Base-by-base conservation (phyloP, 225 moss, liverwort and hornwort species). In the Thuidium tamariscinum region DNA sequence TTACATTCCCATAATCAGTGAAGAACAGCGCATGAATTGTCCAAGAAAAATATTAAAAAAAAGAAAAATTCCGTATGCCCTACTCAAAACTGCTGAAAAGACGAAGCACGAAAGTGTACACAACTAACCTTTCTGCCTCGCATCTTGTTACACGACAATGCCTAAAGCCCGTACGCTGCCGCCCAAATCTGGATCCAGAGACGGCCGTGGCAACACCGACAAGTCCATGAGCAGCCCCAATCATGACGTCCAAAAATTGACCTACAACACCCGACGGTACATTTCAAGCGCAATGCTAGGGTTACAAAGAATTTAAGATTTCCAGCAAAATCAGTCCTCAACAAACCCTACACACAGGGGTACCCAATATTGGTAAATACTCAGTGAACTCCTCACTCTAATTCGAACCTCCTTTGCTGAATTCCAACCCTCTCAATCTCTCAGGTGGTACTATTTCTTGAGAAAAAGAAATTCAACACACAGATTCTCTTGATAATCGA, bases 121-220 rank as follows among this genome's bases (percentile, higher is more conserved):
- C 46, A 79, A 56, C 85, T 84, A 36, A 90, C 90, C 90, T 90
- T 56, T 88, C 88, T 74, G 61, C 79, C 68, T 88, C 90, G 56
- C 85, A 90, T 65, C 88, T 42, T 42, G 13, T 48, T 48, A 86
- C 75, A 67, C 88, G 88, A 62, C 83, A 54, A 67, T 75, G 27
- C 60, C 83, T 83, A 80, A 86, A 68, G 11, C 84, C 69, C 29
- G 69, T 57, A 39, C 81, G 80, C 63, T 71, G 86, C 41, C 77
- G 83, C 16, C 83, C 80, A 70, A 86, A 81, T 63, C 84, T 80
- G 68, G 83, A 88, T 79, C 74, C 86, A 37, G 86, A 80, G 68
- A 91, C 80, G 37, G 81, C 68, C 49, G 88, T 84, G 39, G 86
- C 83, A 41, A 86, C 84, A 48, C 86, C 84, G 62, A 86, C 75